Base-by-base conservation (phyloP, 306 rosid species). In the Glycine tomentella region DNA sequence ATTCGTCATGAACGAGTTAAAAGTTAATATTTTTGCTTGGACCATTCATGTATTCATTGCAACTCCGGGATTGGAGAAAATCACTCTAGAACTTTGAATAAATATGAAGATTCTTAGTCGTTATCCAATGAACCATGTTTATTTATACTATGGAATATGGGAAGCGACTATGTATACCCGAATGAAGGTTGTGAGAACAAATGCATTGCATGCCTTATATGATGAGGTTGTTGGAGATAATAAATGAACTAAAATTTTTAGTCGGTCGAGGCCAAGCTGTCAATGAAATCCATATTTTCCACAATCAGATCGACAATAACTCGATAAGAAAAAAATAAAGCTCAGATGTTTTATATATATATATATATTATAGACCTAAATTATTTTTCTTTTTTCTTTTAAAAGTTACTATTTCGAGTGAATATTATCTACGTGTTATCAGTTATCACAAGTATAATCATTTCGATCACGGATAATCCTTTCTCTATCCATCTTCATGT, bases 161-260 rank as follows among this genome's bases (percentile, higher is more conserved):
- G 81, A 56, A 46, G 69, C 74, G 12, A 77, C 86, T 77, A 76
- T 34, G 69, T 25, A 25, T 25, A 25, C 8, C 20, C 42, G 40
- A 42, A 77, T n/a, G 68, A 53, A 63, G 15, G 46, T 46, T 69
- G 25, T 63, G 78, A 8, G 77, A 53, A 69, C 36, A 63, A 69
- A 63, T 72, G 33, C 73, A 72, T 36, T 65, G 84, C 77, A 68
- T 75, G 72, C 0, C 45, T 14, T 46, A 33, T 25, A 25, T 59
- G 67, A 69, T 76, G 34, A 14, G 65, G 72, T 67, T 8, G 85
- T 69, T 45, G 16, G 56, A 69, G 7, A 68, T 69, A 42, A 46
- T 66, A 38, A 14, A 66, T 42, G 52, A 40, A n/a, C 49, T 63
- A 6, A 63, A 64, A 36, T 6, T 64, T n/a, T 36, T 36, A 6